phyloP scores from a whole-genome alignment of 805 yeast genomes.

The Candida bentonensis region DNA sequence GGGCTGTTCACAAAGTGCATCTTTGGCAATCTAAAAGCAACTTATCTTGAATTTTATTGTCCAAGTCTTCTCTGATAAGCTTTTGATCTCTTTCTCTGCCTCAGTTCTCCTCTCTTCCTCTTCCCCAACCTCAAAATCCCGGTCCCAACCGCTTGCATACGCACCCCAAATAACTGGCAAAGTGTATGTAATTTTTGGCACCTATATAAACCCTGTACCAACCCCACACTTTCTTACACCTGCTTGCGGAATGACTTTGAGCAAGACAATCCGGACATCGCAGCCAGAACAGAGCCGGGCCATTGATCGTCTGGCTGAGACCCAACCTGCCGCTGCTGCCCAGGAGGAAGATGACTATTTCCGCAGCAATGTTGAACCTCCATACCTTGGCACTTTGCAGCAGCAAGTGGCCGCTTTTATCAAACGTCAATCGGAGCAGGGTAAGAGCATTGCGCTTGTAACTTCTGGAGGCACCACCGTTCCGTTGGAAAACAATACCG shows the following conservation, averaged over 20 bases:
- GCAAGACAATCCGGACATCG: slow-evolving; percentile 38
- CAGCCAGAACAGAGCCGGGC: slow-evolving; percentile 60
- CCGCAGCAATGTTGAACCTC: slow-evolving; percentile 55
- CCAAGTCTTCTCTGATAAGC: too few relatives aligned
- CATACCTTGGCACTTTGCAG: slow-evolving; percentile 51
- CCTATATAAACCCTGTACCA: not conserved
- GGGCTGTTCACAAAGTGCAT: too few relatives aligned
- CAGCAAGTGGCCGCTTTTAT: slow-evolving; percentile 48
- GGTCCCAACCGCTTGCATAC: too few relatives aligned
- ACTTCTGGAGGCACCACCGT: slow-evolving; percentile 98
- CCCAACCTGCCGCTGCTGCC: slow-evolving; percentile 59
- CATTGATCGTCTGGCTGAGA: slow-evolving; percentile 63
- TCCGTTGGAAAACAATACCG: slow-evolving; percentile 93
- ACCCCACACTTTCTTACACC: too few relatives aligned
- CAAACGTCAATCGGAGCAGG: slow-evolving; percentile 30
- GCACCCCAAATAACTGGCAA: not conserved
- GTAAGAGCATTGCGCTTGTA: slow-evolving; percentile 56
- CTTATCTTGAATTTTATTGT: too few relatives aligned
- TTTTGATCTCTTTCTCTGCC: too few relatives aligned
- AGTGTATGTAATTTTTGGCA: not conserved
- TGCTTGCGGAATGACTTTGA: too few relatives aligned
- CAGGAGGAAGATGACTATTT: slow-evolving; percentile 70
- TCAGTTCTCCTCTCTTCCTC: too few relatives aligned
- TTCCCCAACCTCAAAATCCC: too few relatives aligned
- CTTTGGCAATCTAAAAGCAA: too few relatives aligned